Evolutionary conservation across 2,329 filamentous ascomycete genomes (phyloP).

Genomic region (Ceratocystis variospora): DNA sequence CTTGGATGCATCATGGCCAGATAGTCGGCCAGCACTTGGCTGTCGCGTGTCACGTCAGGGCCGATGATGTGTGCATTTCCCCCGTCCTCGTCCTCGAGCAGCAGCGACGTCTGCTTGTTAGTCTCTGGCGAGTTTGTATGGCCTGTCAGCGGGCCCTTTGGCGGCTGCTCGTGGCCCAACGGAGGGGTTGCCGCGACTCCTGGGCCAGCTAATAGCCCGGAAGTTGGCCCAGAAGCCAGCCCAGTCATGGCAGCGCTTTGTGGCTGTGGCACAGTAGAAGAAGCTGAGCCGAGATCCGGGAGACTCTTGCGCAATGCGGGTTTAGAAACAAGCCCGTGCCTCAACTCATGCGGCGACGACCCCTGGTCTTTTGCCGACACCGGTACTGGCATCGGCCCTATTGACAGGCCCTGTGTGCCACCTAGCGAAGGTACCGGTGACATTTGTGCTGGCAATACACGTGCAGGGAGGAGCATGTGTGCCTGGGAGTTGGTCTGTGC

Average conservation of each 20-base stretch:
- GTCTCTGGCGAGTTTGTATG: conserved; percentile 10
- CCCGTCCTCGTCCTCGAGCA: conserved; percentile 27
- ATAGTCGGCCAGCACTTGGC: conserved; percentile 46
- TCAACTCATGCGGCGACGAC: neutral
- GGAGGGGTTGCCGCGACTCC: conserved; percentile 9
- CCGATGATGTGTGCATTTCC: conserved; percentile 43
- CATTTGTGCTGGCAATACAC: neutral
- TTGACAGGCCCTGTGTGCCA: neutral
- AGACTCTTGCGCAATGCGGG: neutral
- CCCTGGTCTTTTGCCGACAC: neutral
- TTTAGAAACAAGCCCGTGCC: neutral
- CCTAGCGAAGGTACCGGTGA: neutral
- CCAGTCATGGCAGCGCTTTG: neutral
- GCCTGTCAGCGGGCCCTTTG: conserved; percentile 12
- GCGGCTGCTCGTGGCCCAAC: conserved; percentile 12
- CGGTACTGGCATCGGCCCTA: neutral
- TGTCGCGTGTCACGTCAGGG: conserved; percentile 45
- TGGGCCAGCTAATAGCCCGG: neutral
- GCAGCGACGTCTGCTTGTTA: conserved; percentile 22
- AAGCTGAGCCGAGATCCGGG: neutral
- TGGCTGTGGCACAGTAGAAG: neutral
- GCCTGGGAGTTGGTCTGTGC: neutral
- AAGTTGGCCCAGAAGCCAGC: neutral
- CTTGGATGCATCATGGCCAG: conserved; percentile 28
- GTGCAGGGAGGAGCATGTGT: neutral